phyloP scores from a whole-genome alignment of 78 protist species.

The Anaeramoeba flamelloides region DNA sequence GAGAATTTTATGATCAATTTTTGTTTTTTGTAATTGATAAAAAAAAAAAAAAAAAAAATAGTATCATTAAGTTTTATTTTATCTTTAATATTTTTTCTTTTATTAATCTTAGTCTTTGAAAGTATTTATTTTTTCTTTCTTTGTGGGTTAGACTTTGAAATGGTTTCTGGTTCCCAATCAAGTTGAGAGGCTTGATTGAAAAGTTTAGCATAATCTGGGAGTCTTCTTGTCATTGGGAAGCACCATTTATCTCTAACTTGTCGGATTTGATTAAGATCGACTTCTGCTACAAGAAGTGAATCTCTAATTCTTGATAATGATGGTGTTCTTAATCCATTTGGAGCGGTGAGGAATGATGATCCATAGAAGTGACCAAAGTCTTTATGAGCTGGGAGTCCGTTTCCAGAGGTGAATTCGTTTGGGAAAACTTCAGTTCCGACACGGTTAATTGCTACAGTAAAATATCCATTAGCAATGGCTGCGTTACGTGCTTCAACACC shows the following conservation, averaged over 20 bases:
- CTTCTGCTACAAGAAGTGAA: conserved; percentile 65
- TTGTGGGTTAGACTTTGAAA: too few species aligned
- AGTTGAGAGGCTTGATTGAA: not conserved
- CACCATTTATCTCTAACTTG: conserved; percentile 75
- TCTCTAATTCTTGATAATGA: conserved; percentile 59
- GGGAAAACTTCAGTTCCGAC: conserved; percentile 76
- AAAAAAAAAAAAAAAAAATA: too few species aligned
- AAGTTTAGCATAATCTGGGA: not conserved
- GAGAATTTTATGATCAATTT: too few species aligned
- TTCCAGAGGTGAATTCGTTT: conserved; percentile 55
- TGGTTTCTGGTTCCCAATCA: too few species aligned
- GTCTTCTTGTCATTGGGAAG: conserved; percentile 31
- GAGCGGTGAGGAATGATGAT: conserved; percentile 58
- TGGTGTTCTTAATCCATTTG: conserved; percentile 64
- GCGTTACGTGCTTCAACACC: conserved; percentile 73
- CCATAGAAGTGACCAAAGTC: conserved; percentile 92
- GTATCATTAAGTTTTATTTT: too few species aligned
- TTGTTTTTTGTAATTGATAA: too few species aligned
- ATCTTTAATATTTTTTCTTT: too few species aligned
- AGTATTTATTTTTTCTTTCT: too few species aligned
- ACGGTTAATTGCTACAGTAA: conserved; percentile 61
- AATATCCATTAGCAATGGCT: conserved; percentile 48
- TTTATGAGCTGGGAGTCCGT: conserved; percentile 74
- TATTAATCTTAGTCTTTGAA: too few species aligned
- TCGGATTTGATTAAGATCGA: conserved; percentile 66